Evolutionary conservation across 2,329 filamentous ascomycete genomes (phyloP).

Genomic region (Ramichloridium luteum): DNA sequence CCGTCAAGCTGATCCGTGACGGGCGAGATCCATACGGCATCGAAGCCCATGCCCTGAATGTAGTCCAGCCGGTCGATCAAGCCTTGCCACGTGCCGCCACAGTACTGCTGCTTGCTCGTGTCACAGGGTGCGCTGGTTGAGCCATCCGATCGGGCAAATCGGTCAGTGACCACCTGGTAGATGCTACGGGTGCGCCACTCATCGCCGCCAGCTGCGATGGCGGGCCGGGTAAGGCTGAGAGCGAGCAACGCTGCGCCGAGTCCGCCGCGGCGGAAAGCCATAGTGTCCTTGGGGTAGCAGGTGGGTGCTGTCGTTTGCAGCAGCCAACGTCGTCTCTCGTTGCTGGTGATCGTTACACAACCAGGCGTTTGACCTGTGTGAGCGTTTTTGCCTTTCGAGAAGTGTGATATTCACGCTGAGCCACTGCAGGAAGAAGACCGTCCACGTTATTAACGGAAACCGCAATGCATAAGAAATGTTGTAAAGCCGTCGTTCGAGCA

Average conservation of each 20-base stretch:
- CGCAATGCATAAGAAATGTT: too few relatives aligned
- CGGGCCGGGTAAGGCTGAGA: constrained; percentile 8
- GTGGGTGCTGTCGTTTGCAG: too few relatives aligned
- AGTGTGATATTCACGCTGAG: too few relatives aligned
- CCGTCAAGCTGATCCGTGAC: constrained; percentile 36
- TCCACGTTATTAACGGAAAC: too few relatives aligned
- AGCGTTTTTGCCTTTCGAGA: too few relatives aligned
- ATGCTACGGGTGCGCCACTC: constrained; percentile 30
- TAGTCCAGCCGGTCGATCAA: constrained; percentile 50
- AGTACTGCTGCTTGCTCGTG: constrained; percentile 34
- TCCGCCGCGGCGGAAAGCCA: too few relatives aligned
- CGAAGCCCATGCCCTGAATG: constrained; percentile 39
- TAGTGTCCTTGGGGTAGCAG: too few relatives aligned
- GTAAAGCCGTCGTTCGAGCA: too few relatives aligned
- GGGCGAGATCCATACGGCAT: constrained; percentile 40
- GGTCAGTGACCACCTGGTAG: constrained; percentile 33
- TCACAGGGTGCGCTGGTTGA: constrained; percentile 29
- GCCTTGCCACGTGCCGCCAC: constrained; percentile 49
- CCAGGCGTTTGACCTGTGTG: too few relatives aligned
- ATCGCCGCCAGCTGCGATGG: constrained; percentile 16
- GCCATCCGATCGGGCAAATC: constrained; percentile 29
- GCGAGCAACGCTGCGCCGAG: constrained; percentile 15
- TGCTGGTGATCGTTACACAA: too few relatives aligned
- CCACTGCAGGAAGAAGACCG: too few relatives aligned
- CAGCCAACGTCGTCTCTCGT: too few relatives aligned